These are phyloP conservation scores for Penicillium paxilli DNA, from an alignment of 495 filamentous ascomycete species.

Conservation along the genomic window DNA sequence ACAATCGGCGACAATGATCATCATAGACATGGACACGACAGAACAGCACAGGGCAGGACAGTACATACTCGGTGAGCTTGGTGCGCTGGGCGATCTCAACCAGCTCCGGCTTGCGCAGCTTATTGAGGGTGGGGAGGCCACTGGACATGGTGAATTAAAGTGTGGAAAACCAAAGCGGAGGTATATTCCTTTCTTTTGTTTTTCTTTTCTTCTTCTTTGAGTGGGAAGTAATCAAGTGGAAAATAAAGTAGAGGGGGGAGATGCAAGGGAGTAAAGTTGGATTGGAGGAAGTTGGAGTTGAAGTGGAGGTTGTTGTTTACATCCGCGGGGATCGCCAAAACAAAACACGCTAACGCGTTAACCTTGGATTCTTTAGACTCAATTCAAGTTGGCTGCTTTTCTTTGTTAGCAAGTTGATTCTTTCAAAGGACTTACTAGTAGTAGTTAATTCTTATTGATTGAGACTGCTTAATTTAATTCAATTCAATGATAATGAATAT, in stretches of 20 bases:
- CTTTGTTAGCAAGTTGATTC: no score
- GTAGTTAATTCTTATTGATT: no score
- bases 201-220: no score
- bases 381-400: no score
- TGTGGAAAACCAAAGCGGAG: background rate
- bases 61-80: conserved; percentile 70
- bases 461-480: no score
- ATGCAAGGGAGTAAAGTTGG: conserved; percentile 26
- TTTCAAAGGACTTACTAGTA: no score
- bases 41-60: background rate
- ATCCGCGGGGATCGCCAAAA: conserved; percentile 34
- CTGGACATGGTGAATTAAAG: conserved; percentile 50
- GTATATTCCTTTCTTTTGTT: no score
- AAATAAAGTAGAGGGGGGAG: conserved; percentile 8
- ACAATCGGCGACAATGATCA: background rate
- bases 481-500: background rate
- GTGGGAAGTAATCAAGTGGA: background rate
- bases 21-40: background rate
- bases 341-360: conserved; percentile 33
- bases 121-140: conserved; percentile 69
- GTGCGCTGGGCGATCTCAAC: conserved; percentile 70
- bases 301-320: conserved; percentile 27
- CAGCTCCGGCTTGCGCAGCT: conserved; percentile 83
- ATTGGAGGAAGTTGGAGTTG: conserved; percentile 12
- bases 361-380: background rate